phyloP scores from a whole-genome alignment of 805 yeast genomes.

The Ogataea ganodermae region DNA sequence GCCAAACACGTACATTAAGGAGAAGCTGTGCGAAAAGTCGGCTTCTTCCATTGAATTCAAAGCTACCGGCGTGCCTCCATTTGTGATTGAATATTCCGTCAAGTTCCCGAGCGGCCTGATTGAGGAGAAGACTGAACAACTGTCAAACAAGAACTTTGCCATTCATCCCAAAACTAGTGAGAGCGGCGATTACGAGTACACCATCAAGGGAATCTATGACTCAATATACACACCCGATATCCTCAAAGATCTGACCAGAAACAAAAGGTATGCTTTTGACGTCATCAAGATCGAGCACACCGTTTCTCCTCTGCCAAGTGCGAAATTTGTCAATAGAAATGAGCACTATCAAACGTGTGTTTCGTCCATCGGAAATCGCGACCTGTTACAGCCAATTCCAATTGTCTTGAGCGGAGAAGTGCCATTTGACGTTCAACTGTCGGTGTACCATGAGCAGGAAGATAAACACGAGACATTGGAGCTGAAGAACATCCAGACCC shows the following conservation, averaged over 20 bases:
- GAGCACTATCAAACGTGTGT: constrained; percentile 33
- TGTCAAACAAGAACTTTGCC: constrained; percentile 42
- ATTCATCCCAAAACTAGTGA: constrained; percentile 43
- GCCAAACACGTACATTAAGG: constrained; percentile 11
- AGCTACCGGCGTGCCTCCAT: constrained; percentile 62
- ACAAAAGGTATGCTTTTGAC: constrained; percentile 26
- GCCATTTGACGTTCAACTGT: constrained; percentile 62
- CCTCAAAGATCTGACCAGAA: constrained; percentile 30
- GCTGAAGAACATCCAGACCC: constrained; percentile 44
- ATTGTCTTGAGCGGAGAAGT: constrained; percentile 57
- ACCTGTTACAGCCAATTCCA: constrained; percentile 51
- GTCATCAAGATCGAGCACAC: constrained; percentile 47
- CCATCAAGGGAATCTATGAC: constrained; percentile 66
- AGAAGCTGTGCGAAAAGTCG: constrained; percentile 29
- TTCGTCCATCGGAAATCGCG: constrained; percentile 26
- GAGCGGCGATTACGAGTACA: constrained; percentile 64
- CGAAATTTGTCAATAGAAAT: constrained; percentile 30
- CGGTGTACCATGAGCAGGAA: constrained; percentile 59
- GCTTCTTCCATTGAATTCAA: constrained; percentile 37
- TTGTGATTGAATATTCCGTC: constrained; percentile 67
- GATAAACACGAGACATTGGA: constrained; percentile 52
- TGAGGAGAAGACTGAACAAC: constrained; percentile 43
- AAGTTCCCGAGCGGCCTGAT: constrained; percentile 55
- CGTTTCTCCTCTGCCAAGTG: constrained; percentile 65
- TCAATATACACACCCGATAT: constrained; percentile 52